Evolutionary conservation across 192 early-diverging fungal species (phyloP).

Genomic region (Coemansia sp.): DNA sequence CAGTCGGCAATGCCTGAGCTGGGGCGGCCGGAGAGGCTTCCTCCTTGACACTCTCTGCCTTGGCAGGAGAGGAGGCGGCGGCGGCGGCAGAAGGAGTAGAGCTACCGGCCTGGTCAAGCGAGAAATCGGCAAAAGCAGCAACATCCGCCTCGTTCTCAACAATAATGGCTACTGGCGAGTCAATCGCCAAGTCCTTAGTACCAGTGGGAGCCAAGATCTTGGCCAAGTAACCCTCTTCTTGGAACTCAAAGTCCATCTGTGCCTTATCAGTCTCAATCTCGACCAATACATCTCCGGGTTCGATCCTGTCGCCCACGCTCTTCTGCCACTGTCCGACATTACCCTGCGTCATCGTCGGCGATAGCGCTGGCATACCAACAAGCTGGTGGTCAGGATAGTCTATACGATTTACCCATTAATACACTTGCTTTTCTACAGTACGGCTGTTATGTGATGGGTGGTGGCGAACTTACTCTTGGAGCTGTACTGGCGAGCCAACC

Average conservation of each 20-base stretch:
- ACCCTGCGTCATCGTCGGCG: conserved; percentile 97
- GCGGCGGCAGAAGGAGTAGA: conserved; percentile 41
- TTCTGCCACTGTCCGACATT: conserved; percentile 94
- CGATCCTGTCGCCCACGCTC: conserved; percentile 85
- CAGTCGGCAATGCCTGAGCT: conserved; percentile 12
- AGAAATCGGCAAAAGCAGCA: conserved; percentile 83
- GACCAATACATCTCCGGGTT: conserved; percentile 88
- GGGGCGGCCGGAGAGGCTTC: conserved; percentile 48
- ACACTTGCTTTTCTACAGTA: not conserved
- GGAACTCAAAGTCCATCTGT: conserved; percentile 97
- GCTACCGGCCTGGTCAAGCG: conserved; percentile 57
- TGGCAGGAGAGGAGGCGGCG: conserved; percentile 10
- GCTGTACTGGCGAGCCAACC: conserved; percentile 48
- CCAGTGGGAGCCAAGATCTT: conserved; percentile 86
- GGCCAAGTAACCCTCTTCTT: conserved; percentile 94
- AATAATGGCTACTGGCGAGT: conserved; percentile 87
- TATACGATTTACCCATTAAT: not conserved
- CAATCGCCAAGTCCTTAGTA: conserved; percentile 86
- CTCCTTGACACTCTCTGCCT: conserved; percentile 31
- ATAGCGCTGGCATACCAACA: conserved; percentile 92
- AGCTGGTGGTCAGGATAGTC: conserved; percentile 72
- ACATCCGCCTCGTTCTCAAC: conserved; percentile 89
- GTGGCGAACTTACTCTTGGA: conserved; percentile 35
- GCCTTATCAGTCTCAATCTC: conserved; percentile 99
- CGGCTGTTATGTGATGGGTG: not conserved